phyloP scores from a whole-genome alignment of 108 stramenopile species.

The Schizochytrium sp. region DNA sequence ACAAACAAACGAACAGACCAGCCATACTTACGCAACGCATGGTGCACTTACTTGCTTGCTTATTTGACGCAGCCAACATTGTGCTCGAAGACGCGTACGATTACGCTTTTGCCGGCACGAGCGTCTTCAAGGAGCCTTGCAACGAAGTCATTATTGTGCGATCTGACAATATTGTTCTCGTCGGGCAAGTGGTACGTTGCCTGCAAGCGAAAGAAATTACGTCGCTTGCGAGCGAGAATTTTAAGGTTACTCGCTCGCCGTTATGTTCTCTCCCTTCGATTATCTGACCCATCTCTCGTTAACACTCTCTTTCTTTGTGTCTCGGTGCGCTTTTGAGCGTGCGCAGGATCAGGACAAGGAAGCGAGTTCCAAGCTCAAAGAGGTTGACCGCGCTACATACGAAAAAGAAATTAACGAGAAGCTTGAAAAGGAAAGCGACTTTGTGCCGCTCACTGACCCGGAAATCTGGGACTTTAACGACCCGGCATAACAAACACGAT shows the following conservation, averaged over 20 bases:
- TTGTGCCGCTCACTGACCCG: background rate
- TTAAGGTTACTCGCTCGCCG: too few relatives aligned
- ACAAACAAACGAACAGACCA: too few relatives aligned
- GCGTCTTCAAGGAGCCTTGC: background rate
- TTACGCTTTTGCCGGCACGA: background rate
- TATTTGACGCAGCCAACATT: background rate
- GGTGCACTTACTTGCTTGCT: background rate
- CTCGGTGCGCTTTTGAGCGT: too few relatives aligned
- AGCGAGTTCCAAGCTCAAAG: too few relatives aligned
- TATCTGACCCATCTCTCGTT: too few relatives aligned
- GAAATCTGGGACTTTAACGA: background rate
- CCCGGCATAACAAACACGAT: background rate
- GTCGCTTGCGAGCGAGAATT: background rate
- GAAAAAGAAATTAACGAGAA: background rate
- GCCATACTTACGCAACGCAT: background rate
- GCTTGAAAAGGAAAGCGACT: background rate
- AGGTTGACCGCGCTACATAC: background rate
- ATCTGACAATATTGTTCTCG: slow-evolving; percentile 24
- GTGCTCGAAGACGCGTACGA: slow-evolving; percentile 11
- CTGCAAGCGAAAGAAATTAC: background rate
- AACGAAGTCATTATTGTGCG: slow-evolving; percentile 18
- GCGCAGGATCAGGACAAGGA: too few relatives aligned
- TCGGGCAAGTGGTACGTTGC: slow-evolving; percentile 9
- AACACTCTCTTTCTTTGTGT: too few relatives aligned
- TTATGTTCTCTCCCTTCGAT: too few relatives aligned